phyloP scores from a whole-genome alignment of 441 rosid genomes.

The Jatropha podagrica region DNA sequence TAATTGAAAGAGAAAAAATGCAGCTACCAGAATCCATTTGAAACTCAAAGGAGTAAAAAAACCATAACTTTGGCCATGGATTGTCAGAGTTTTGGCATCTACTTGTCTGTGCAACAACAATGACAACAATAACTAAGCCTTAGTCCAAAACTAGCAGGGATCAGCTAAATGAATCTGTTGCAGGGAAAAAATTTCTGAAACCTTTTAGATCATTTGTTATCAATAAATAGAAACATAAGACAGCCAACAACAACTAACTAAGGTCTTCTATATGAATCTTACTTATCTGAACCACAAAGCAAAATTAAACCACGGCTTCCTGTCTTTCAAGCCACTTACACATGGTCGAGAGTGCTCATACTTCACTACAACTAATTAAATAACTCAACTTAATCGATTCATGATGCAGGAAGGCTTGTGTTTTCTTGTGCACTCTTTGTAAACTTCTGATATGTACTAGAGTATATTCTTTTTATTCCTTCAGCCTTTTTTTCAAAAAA shows the following conservation, averaged over 20 bases:
- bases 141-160: no score
- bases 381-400: not conserved
- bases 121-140: no score
- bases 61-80: not conserved
- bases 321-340: not conserved
- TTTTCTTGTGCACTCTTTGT: not conserved
- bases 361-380: not conserved
- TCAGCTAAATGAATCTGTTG: no score
- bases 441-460: not conserved
- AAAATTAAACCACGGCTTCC: not conserved
- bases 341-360: not conserved
- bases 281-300: not conserved
- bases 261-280: not conserved
- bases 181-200: no score
- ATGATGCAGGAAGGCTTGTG: not conserved
- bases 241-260: no score
- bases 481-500: not conserved
- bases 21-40: not conserved
- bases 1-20: slow-evolving; percentile 1
- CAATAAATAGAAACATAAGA: no score
- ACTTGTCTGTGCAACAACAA: no score
- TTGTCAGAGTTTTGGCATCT: not conserved
- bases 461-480: not conserved
- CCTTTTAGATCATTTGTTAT: no score
- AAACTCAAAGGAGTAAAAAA: not conserved